Evolutionary conservation across 2,329 filamentous ascomycete species (phyloP), one percentile per base, ranked within the genome.

Genomic region (Achaetomium macrosporum): DNA sequence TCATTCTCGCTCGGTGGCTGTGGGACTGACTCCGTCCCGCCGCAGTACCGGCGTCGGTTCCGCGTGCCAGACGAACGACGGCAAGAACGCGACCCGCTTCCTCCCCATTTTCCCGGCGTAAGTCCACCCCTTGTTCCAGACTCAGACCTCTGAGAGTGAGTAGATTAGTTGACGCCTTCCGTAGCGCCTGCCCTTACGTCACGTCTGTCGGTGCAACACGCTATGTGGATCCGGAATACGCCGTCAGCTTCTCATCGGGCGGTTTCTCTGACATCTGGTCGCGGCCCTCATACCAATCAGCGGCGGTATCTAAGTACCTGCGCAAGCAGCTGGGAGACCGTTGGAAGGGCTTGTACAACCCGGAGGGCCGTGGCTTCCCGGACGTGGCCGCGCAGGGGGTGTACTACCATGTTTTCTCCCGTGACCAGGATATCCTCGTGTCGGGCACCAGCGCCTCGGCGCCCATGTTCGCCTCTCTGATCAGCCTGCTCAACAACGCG

Each of bases 191-290:
- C 60, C 77, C 78, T 0, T 83, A 76, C 56, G 73, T 83, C 33
- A 83, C 80, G 0, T 66, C 76, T 0, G 78, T 84, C 2, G 81
- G 81, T n/a, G 81, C 74, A 0, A 84, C 81, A 0, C 68, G 71
- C 56, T 73, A 63, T 41, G 50, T 63, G 13, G 42, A 31, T 1
- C 65, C 65, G 5, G 65, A 68, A 42, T 19, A 51, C 6, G 65
- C 60, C 13, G 64, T 60, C 0, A 42, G 51, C 19, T 62, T 64
- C 51, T 61, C 57, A 56, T 68, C 70, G 1, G 72, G 74, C 15
- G 76, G 75, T 6, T 77, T 78, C 63, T 71, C 68, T 61, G 70
- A 72, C 60, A 70, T 73, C 51, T 76, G 75, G 56, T 36, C 65
- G 2, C 66, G 67, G 1, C 73, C 73, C 0, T 29, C 50, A 0